phyloP scores from a whole-genome alignment of 2,329 filamentous ascomycete species.

The Alternaria ethzedia region DNA sequence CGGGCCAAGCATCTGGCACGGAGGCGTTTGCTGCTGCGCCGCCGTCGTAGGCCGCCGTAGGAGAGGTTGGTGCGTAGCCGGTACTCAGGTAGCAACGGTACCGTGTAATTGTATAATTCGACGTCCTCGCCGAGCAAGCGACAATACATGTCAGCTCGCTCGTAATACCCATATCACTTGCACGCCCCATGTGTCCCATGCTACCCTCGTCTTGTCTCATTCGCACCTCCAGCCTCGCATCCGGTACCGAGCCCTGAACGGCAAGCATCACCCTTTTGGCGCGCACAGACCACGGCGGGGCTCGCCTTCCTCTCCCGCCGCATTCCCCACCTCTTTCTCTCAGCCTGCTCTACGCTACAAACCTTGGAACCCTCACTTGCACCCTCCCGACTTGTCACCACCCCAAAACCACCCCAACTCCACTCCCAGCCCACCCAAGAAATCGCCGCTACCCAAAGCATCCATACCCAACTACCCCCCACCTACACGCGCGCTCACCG shows the following conservation, averaged over 20 bases:
- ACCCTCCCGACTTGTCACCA: conserved; percentile 14
- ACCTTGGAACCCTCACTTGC: conserved; percentile 3
- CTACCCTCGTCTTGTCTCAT: background rate
- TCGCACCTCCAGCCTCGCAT: background rate
- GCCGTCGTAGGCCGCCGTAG: conserved; percentile 39
- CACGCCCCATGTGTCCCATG: background rate
- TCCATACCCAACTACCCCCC: conserved; percentile 23
- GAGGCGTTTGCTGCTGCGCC: conserved; percentile 58
- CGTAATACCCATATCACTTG: background rate
- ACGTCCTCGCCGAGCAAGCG: conserved; percentile 1
- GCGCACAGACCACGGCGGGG: conserved; percentile 16
- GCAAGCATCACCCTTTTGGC: conserved; percentile 11
- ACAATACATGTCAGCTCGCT: background rate
- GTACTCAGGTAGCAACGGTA: conserved; percentile 16
- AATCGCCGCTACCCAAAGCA: background rate
- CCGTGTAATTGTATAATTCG: conserved; percentile 23
- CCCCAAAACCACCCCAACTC: conserved; percentile 14
- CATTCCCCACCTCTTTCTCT: conserved; percentile 27
- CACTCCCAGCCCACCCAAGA: conserved; percentile 9
- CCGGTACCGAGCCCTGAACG: conserved; percentile 1
- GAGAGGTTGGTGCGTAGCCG: background rate
- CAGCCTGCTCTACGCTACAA: conserved; percentile 16
- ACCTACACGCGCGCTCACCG: conserved; percentile 33
- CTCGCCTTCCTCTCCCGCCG: conserved; percentile 17
- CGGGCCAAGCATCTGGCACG: conserved; percentile 51